These are phyloP conservation scores for Pichia heedii DNA, from an alignment of 805 yeast genomes.

Conservation along the genomic window DNA sequence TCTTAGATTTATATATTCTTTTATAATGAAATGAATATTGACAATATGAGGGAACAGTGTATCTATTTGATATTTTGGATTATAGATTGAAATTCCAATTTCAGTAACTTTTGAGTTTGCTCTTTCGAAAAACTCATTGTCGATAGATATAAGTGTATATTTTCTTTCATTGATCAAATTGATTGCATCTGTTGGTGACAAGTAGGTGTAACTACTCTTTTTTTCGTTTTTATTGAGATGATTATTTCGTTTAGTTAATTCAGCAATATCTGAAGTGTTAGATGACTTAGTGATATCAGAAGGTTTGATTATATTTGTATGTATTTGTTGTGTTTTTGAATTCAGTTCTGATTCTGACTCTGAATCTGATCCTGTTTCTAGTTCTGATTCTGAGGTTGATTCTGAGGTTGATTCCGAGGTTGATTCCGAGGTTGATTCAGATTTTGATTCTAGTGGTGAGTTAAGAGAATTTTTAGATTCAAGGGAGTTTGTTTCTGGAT, in stretches of 20 bases:
- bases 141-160: constrained; percentile 20
- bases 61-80: constrained; percentile 22
- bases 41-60: constrained; percentile 25
- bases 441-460: too few relatives aligned
- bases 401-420: not conserved
- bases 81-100: constrained; percentile 24
- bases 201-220: not conserved
- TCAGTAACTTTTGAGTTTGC: constrained; percentile 17
- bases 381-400: not conserved
- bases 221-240: not conserved
- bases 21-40: constrained; percentile 21
- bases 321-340: too few relatives aligned
- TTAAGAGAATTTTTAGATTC: not conserved
- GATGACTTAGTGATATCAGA: too few relatives aligned
- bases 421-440: not conserved
- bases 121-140: constrained; percentile 20
- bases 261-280: too few relatives aligned
- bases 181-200: constrained; percentile 20
- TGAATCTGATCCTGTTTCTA: too few relatives aligned
- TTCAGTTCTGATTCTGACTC: too few relatives aligned
- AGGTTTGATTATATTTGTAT: too few relatives aligned
- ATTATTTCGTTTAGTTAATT: not conserved
- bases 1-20: constrained; percentile 14
- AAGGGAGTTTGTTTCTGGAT: constrained; percentile 8
- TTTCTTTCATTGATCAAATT: constrained; percentile 15